phyloP scores from a whole-genome alignment of 2,329 filamentous ascomycete genomes.

The Raffaelea deltoideospora region DNA sequence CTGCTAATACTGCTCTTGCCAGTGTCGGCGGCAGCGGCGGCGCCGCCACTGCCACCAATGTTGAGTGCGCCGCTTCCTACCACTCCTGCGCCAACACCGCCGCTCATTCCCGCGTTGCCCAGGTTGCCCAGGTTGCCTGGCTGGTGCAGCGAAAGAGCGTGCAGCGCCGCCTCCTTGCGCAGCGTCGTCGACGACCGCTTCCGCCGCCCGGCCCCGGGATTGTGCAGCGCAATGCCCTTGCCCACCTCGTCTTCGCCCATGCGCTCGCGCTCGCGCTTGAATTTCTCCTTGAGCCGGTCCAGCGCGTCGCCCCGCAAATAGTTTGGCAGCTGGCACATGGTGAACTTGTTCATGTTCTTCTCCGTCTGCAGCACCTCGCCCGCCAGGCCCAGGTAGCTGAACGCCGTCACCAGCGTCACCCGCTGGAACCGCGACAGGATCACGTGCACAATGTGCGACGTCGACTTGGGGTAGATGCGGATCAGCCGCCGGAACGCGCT shows the following conservation, averaged over 20 bases:
- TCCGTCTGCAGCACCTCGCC: constrained; percentile 87
- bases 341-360: constrained; percentile 85
- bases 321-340: constrained; percentile 80
- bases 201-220: constrained; percentile 48
- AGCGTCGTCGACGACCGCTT: constrained; percentile 60
- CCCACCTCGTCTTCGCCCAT: constrained; percentile 65
- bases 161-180: constrained; percentile 64
- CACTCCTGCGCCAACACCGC: too few species aligned
- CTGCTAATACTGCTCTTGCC: constrained; percentile 15
- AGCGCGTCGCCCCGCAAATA: constrained; percentile 73
- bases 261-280: constrained; percentile 68
- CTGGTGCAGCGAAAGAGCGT: constrained; percentile 39
- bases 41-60: background rate
- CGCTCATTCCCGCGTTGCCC: too few species aligned
- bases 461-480: constrained; percentile 87
- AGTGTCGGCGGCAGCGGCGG: constrained; percentile 23
- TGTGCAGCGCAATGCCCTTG: constrained; percentile 93
- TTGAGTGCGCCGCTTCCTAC: too few species aligned
- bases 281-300: constrained; percentile 82
- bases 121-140: constrained; percentile 42
- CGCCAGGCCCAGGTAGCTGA: constrained; percentile 84
- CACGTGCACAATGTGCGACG: constrained; percentile 93
- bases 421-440: constrained; percentile 88
- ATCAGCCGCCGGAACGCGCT: constrained; percentile 90
- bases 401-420: constrained; percentile 86